Base-by-base conservation (phyloP, 2,329 filamentous ascomycete genomes). In the Claviceps humidiphila region DNA sequence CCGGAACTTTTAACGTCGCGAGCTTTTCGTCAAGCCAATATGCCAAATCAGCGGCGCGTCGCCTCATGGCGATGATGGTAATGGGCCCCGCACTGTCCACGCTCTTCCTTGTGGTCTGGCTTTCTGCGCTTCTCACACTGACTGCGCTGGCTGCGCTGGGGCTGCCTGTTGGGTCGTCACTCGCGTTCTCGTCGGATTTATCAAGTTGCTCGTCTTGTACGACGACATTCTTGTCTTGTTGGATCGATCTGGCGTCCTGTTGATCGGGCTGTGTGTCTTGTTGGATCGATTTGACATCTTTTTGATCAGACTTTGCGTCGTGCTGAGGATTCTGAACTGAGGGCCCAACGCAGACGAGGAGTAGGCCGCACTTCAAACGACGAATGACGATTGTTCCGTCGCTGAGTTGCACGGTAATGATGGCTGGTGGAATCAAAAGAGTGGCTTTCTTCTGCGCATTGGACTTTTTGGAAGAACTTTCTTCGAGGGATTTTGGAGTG, bases 21-120 rank as follows among this genome's bases (percentile, higher is more conserved):
- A 84, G 68, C 66, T 76, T 76, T n/a, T 76, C 75, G 56, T 84
- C 80, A 57, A 84, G 63, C 73, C 76, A 80, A 51, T 70, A 67
- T 24, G 76, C 77, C 52, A 84, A 67, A 56, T 82, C 78, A 57
- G 80, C 76, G 4, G 78, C 76, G 53, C 80, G 76, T 53, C 74
- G 71, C 53, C 78, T 70, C 63, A 79, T 73, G 8, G 70, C 69
- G 49, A 76, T 70, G 20, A 79, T 73, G 22, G 71, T 74, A 2
- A 71, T 70, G 2, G 73, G 66, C 3, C 68, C 62, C n/a, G 62
- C 62, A 54, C 67, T 68, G 30, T 68, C 64, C 41, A 62, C 64
- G 54, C 66, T 72, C 37, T 68, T 66, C 37, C 67, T 71, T n/a
- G 73, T 74, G 39, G 70, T 68, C 1, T 5, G 1, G 66, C 73